phyloP scores from a whole-genome alignment of 352 stramenopile genomes.

The Aphanomyces astaci region DNA sequence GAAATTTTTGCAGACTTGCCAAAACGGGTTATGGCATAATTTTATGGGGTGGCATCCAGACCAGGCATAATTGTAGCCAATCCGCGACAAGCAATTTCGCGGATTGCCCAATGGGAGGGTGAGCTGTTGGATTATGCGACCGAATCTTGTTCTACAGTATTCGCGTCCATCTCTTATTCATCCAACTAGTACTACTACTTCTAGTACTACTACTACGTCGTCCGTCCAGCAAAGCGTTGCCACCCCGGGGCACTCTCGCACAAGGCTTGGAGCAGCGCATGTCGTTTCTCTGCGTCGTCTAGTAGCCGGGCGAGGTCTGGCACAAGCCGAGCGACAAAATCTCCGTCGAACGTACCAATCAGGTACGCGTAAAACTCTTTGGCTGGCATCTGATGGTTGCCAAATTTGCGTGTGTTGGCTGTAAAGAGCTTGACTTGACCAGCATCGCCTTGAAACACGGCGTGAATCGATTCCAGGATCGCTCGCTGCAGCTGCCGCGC shows the following conservation, averaged over 20 bases:
- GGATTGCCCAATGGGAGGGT: no score
- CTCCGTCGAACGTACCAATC: conserved; percentile 78
- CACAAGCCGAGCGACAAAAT: conserved; percentile 79
- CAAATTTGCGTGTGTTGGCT: conserved; percentile 76
- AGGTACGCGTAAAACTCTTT: conserved; percentile 87
- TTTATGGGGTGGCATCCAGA: no score
- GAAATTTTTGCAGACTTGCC: no score
- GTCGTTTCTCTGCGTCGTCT: conserved; percentile 77
- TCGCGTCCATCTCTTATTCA: neutral
- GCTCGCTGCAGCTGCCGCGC: conserved; percentile 75
- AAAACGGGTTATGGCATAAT: no score
- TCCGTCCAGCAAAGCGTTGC: conserved; percentile 61
- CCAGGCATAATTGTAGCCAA: no score
- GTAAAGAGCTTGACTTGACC: conserved; percentile 85
- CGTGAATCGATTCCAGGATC: conserved; percentile 67
- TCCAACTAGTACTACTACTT: neutral
- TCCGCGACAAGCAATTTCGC: no score
- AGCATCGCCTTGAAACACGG: conserved; percentile 57
- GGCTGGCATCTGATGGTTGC: conserved; percentile 75
- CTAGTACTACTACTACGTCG: neutral
- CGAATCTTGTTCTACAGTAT: no score
- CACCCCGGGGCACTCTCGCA: conserved; percentile 77
- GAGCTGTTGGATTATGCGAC: no score
- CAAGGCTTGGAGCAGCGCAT: conserved; percentile 70
- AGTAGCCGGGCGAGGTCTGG: conserved; percentile 75